A percentile compares a stretch with the other conserved stretches of the same genome.
Evolutionary conservation across 352 stramenopile species (phyloP).

Genomic region (Aphanomyces invadans): DNA sequence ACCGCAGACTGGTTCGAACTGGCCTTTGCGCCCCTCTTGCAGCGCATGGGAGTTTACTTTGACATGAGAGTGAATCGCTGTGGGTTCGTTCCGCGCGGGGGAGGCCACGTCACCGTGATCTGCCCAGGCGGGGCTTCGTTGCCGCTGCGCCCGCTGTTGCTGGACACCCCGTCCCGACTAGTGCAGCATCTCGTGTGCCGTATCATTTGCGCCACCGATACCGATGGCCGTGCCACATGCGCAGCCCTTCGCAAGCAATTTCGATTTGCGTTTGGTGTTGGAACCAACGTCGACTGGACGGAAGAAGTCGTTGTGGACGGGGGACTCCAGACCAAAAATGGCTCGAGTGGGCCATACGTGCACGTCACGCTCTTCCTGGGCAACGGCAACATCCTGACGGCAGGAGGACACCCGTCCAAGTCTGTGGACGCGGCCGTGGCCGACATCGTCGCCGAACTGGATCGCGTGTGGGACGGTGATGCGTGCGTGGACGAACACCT

Average conservation of each 20-base stretch:
- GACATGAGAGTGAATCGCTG: conserved; percentile 34
- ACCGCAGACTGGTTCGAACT: conserved; percentile 56
- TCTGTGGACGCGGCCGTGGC: not conserved
- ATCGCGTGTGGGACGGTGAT: conserved; percentile 28
- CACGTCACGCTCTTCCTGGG: conserved; percentile 11
- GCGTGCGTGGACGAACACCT: conserved; percentile 67
- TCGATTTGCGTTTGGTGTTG: conserved; percentile 13
- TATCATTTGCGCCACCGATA: conserved; percentile 32
- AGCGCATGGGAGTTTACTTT: conserved; percentile 36
- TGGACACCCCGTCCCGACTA: conserved; percentile 30
- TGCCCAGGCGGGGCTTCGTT: conserved; percentile 25
- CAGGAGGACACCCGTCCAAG: not conserved
- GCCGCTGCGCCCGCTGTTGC: conserved; percentile 34
- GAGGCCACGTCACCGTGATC: conserved; percentile 35
- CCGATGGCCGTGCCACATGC: conserved; percentile 34
- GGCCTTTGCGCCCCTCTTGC: conserved; percentile 34
- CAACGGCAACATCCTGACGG: conserved; percentile 16
- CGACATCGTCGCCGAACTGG: not conserved
- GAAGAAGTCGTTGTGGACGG: conserved; percentile 34
- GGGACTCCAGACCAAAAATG: conserved; percentile 4
- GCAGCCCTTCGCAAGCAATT: conserved; percentile 38
- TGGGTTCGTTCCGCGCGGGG: conserved; percentile 45
- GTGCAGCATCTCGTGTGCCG: conserved; percentile 30
- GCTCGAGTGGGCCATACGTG: not conserved
- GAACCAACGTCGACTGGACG: conserved; percentile 24